These are phyloP conservation scores for Bryopsis sp. DNA, from an alignment of 139 green algal species.

Conservation along the genomic window DNA sequence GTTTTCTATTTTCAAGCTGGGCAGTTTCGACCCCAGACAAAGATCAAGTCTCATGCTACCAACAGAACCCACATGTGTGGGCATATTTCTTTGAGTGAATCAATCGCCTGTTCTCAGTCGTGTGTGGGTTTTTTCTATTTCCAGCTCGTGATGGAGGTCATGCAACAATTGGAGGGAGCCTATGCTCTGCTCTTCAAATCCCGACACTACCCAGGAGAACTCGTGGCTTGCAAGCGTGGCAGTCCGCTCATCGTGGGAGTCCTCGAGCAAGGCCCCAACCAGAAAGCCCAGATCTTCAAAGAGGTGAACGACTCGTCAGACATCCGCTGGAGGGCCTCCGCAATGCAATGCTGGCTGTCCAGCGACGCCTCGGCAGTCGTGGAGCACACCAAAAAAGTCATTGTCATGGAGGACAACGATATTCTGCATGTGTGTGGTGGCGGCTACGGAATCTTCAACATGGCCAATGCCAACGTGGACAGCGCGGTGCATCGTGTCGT, in stretches of 20 bases:
- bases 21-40: no score
- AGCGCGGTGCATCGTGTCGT: slow-evolving; percentile 63
- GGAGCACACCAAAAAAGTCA: slow-evolving; percentile 94
- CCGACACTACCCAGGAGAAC: slow-evolving; percentile 85
- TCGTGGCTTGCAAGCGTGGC: slow-evolving; percentile 93
- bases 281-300: slow-evolving; percentile 19
- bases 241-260: slow-evolving; percentile 89
- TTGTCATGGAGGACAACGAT: slow-evolving; percentile 94
- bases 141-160: slow-evolving; percentile 93
- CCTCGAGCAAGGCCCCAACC: slow-evolving; percentile 13
- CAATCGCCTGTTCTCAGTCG: not conserved
- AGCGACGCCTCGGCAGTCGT: slow-evolving; percentile 89
- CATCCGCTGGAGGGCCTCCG: slow-evolving; percentile 30
- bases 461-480: slow-evolving; percentile 27
- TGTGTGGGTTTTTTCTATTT: not conserved
- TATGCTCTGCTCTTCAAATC: slow-evolving; percentile 96
- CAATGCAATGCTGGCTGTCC: slow-evolving; percentile 90
- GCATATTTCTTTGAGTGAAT: not conserved
- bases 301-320: slow-evolving; percentile 32
- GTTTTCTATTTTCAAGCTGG: no score
- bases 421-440: slow-evolving; percentile 70
- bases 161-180: slow-evolving; percentile 91
- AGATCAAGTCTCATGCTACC: no score
- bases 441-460: slow-evolving; percentile 72
- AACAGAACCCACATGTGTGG: slow-evolving; percentile 9